Conservation (phyloP, 73 alveolate genomes). For the Paramecium bursaria region DNA sequence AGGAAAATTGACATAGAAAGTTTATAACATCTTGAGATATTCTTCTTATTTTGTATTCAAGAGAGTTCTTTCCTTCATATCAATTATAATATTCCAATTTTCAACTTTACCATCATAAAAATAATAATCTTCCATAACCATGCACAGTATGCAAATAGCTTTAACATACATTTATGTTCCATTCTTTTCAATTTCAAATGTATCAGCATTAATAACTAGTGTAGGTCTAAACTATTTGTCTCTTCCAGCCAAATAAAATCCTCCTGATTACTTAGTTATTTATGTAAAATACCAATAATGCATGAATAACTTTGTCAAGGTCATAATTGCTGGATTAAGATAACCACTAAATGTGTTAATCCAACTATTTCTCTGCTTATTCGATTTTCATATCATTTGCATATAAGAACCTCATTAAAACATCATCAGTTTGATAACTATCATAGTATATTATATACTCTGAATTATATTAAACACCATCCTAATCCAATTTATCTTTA, state of each 20-base stretch:
- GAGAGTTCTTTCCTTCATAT: constrained; percentile 60
- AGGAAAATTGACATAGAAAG: constrained; percentile 37
- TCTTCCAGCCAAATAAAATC: constrained; percentile 78
- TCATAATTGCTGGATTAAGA: constrained; percentile 27
- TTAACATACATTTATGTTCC: constrained; percentile 65
- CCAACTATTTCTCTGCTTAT: background rate
- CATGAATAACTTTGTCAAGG: constrained; percentile 53
- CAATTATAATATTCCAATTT: constrained; percentile 82
- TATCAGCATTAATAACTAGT: constrained; percentile 73
- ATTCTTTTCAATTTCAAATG: constrained; percentile 58
- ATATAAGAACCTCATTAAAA: constrained; percentile 28
- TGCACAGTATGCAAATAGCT: constrained; percentile 71
- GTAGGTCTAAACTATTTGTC: constrained; percentile 82
- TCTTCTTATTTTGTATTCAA: constrained; percentile 5
- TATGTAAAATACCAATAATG: constrained; percentile 11
- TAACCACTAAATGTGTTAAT: constrained; percentile 13
- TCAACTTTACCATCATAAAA: constrained; percentile 79
- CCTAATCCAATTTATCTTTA: background rate
- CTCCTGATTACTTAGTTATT: constrained; percentile 70
- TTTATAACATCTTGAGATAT: background rate
- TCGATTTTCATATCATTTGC: constrained; percentile 24
- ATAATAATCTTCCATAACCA: constrained; percentile 74
- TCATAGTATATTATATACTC: constrained; percentile 16
- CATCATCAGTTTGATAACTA: constrained; percentile 52
- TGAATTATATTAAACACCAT: constrained; percentile 18